Evolutionary conservation across 2,329 filamentous ascomycete genomes (phyloP).

Genomic region (Colletotrichum viniferum): DNA sequence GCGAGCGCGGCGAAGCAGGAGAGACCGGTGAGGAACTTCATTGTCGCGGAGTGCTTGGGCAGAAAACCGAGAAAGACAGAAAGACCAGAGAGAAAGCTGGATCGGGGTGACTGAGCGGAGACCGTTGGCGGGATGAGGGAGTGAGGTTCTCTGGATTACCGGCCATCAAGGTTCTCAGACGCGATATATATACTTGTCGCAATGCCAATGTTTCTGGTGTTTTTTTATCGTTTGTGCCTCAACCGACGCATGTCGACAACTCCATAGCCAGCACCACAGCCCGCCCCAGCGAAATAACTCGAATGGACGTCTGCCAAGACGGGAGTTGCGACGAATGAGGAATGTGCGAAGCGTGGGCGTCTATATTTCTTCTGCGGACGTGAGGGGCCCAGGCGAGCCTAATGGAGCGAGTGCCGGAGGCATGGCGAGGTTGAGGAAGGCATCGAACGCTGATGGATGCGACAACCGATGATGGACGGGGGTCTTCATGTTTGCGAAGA

Average conservation of each 20-base stretch:
- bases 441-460: background rate
- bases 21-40: slow-evolving; percentile 43
- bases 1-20: slow-evolving; percentile 39
- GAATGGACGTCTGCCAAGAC: background rate
- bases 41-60: slow-evolving; percentile 26
- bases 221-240: background rate
- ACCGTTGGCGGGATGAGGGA: background rate
- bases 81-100: background rate
- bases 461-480: background rate
- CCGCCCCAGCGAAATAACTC: background rate
- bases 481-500: background rate
- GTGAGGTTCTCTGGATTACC: background rate
- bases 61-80: background rate
- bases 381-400: background rate
- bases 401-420: background rate
- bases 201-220: background rate
- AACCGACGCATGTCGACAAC: background rate
- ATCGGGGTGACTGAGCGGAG: background rate
- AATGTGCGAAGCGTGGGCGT: background rate
- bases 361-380: background rate
- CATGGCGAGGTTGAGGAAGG: slow-evolving; percentile 1
- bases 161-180: background rate
- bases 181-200: background rate
- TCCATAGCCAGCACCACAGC: background rate
- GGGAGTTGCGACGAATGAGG: background rate